phyloP scores from a whole-genome alignment of 352 stramenopile species.

The Globisporangium irregulare region DNA sequence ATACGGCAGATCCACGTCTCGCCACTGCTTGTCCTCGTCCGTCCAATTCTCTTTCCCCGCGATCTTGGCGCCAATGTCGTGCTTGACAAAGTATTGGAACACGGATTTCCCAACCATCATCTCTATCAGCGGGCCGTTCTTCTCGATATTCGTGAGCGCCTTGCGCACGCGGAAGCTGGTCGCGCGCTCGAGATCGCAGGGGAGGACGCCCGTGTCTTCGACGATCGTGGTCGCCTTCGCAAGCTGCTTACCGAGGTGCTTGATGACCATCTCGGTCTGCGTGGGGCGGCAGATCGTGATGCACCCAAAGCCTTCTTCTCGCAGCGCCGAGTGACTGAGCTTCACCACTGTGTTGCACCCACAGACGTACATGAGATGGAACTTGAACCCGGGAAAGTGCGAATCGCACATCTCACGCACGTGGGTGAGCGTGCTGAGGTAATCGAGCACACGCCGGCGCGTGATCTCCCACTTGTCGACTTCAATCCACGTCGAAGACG shows the following conservation, averaged over 20 bases:
- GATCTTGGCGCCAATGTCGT: slow-evolving; percentile 58
- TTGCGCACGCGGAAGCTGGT: slow-evolving; percentile 66
- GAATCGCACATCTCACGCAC: slow-evolving; percentile 72
- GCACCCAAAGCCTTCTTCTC: slow-evolving; percentile 65
- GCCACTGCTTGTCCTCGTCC: slow-evolving; percentile 66
- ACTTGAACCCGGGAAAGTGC: slow-evolving; percentile 58
- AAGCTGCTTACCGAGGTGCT: slow-evolving; percentile 65
- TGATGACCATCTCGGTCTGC: slow-evolving; percentile 67
- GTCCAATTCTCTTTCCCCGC: slow-evolving; percentile 52
- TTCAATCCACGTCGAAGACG: slow-evolving; percentile 74
- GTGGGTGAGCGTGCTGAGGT: slow-evolving; percentile 71
- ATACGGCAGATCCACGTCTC: slow-evolving; percentile 56
- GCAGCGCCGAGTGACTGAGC: slow-evolving; percentile 63
- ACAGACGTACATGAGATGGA: slow-evolving; percentile 77
- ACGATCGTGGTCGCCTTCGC: slow-evolving; percentile 61
- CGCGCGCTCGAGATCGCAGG: slow-evolving; percentile 60
- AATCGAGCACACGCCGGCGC: slow-evolving; percentile 64
- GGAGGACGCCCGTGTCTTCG: slow-evolving; percentile 66
- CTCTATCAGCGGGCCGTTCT: slow-evolving; percentile 41
- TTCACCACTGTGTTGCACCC: slow-evolving; percentile 80
- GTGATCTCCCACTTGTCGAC: slow-evolving; percentile 87
- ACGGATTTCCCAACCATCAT: slow-evolving; percentile 73
- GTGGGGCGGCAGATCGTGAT: slow-evolving; percentile 64
- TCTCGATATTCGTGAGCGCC: slow-evolving; percentile 28
- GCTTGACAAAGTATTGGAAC: slow-evolving; percentile 57